These are phyloP conservation scores for Rhododendron simsii DNA, from an alignment of 148 eudicot genomes.

Conservation along the genomic window DNA sequence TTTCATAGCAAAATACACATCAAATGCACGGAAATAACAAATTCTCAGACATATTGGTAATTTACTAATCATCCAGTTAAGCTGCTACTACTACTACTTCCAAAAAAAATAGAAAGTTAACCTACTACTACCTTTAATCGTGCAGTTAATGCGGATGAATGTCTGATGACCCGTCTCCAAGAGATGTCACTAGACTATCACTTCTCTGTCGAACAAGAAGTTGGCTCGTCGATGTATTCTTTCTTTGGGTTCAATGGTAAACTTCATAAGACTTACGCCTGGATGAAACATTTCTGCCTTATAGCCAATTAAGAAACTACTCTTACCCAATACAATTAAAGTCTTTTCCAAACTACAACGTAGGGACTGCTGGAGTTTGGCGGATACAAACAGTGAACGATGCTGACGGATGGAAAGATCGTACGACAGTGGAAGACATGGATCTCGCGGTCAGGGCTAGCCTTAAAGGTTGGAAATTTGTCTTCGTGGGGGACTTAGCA, in stretches of 20 bases:
- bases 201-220: conserved; percentile 52
- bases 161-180: conserved; percentile 46
- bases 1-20: neutral
- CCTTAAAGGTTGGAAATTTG: conserved; percentile 44
- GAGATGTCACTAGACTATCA: conserved; percentile 53
- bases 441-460: conserved; percentile 49
- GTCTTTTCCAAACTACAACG: neutral
- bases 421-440: conserved; percentile 53
- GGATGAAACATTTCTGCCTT: neutral
- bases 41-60: neutral
- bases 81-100: neutral
- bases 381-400: conserved; percentile 35
- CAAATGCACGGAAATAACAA: neutral
- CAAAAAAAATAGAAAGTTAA: neutral
- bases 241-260: conserved; percentile 53
- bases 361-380: conserved; percentile 55
- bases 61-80: neutral
- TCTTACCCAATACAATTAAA: neutral
- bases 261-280: neutral
- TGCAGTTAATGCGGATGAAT: conserved; percentile 41
- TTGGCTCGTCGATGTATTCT: conserved; percentile 41
- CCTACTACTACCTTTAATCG: neutral
- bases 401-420: conserved; percentile 54
- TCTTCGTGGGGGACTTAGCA: conserved; percentile 34
- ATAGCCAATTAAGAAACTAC: neutral